Percentiles rank a stretch among this genome's conserved stretches.
These are phyloP conservation scores for Tremellales sp. DNA, from an alignment of 1,284 basidiomycete species.

Conservation along the genomic window DNA sequence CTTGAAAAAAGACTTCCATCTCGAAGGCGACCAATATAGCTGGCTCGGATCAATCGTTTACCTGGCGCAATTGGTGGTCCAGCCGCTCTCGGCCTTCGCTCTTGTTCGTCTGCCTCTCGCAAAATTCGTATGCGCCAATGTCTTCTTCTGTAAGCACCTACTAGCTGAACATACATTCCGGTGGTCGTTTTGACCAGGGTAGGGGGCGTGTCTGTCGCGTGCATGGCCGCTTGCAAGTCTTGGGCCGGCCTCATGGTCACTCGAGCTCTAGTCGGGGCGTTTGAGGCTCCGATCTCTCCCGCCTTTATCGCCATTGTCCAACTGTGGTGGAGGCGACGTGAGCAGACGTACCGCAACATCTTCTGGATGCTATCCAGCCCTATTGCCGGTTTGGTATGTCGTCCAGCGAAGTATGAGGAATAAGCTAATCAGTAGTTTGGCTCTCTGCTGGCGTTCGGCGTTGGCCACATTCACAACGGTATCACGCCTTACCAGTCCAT, in stretches of 20 bases:
- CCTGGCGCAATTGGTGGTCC: constrained; percentile 52
- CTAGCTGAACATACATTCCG: neutral
- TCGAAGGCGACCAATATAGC: constrained; percentile 52
- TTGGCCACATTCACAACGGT: constrained; percentile 11
- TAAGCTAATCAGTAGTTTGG: constrained; percentile 10
- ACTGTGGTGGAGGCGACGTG: constrained; percentile 23
- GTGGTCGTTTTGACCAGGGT: constrained; percentile 51
- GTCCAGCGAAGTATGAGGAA: neutral
- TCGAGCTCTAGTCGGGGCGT: constrained; percentile 19
- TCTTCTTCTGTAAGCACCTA: constrained; percentile 14
- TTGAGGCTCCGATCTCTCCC: constrained; percentile 29
- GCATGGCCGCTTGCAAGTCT: constrained; percentile 47
- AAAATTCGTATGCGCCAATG: no score
- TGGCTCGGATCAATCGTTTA: constrained; percentile 54
- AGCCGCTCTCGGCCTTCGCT: constrained; percentile 50
- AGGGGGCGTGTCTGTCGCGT: constrained; percentile 39
- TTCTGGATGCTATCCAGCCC: constrained; percentile 41
- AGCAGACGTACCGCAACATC: constrained; percentile 51
- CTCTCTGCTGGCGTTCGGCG: constrained; percentile 10
- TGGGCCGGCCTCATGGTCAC: constrained; percentile 45
- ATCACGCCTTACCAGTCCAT: constrained; percentile 19
- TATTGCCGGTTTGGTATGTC: constrained; percentile 5
- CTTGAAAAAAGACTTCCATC: constrained; percentile 44
- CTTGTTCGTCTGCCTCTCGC: constrained; percentile 52
- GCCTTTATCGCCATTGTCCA: constrained; percentile 25